These are phyloP conservation scores for Blastomyces parvus DNA, from an alignment of 2,329 filamentous ascomycete genomes.

Conservation along the genomic window DNA sequence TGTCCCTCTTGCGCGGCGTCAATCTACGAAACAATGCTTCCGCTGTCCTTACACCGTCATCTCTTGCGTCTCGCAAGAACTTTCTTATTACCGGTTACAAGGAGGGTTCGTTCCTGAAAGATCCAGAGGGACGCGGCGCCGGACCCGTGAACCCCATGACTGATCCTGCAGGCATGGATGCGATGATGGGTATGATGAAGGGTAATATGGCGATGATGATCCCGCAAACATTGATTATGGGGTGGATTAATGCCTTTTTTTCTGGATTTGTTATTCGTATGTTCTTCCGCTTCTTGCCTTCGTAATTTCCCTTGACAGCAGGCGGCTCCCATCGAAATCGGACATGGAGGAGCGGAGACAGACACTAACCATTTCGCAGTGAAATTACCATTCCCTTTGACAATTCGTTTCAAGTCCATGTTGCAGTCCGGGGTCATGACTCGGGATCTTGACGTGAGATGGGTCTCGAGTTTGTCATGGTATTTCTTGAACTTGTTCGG, in stretches of 20 bases:
- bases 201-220: conserved; percentile 99
- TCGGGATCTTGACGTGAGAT: conserved; percentile 89
- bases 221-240: conserved; percentile 97
- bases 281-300: conserved; percentile 24
- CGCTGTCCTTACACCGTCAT: conserved; percentile 64
- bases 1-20: conserved; percentile 72
- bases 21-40: conserved; percentile 75
- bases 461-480: conserved; percentile 98
- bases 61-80: conserved; percentile 73
- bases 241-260: conserved; percentile 99
- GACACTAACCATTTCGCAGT: conserved; percentile 41
- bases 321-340: neutral
- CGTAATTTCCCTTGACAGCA: neutral
- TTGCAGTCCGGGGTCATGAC: conserved; percentile 94
- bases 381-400: conserved; percentile 94
- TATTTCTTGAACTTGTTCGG: conserved; percentile 98
- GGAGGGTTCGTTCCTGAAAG: conserved; percentile 78
- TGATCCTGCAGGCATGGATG: conserved; percentile 94
- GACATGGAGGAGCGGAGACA: neutral
- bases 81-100: conserved; percentile 73
- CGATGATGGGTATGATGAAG: conserved; percentile 99
- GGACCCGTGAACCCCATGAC: conserved; percentile 88
- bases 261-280: conserved; percentile 93
- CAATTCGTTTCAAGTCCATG: conserved; percentile 99
- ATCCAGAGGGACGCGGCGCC: conserved; percentile 75